Evolutionary conservation across 106 monocot species (phyloP).

Genomic region (Acanthochlamys bracteata): DNA sequence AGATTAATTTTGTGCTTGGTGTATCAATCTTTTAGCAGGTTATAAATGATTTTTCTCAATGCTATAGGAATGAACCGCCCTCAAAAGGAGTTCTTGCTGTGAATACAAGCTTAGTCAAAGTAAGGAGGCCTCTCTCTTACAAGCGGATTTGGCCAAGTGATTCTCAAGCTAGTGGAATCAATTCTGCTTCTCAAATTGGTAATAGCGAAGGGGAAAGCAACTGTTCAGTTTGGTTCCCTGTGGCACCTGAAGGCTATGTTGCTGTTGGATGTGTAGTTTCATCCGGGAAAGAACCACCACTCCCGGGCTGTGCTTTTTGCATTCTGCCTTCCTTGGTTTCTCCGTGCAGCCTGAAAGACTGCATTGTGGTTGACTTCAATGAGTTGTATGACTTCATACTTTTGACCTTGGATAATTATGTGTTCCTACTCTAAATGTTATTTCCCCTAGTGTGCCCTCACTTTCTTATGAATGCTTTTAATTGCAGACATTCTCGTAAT

Average conservation of each 20-base stretch:
- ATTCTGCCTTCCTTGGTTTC: constrained; percentile 75
- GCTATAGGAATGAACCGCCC: constrained; percentile 78
- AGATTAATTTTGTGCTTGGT: neutral
- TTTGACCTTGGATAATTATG: too few species aligned
- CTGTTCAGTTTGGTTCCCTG: constrained; percentile 93
- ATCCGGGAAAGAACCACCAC: constrained; percentile 43
- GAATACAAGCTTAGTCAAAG: constrained; percentile 76
- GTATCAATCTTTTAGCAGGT: neutral
- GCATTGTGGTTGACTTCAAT: constrained; percentile 43
- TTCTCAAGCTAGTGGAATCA: constrained; percentile 6
- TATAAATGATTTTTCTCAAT: neutral
- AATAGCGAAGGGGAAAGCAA: neutral
- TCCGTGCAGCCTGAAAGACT: constrained; percentile 65
- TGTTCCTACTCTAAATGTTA: constrained; percentile 1
- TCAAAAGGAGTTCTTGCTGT: constrained; percentile 88
- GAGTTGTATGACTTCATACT: constrained; percentile 27
- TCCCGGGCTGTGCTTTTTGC: constrained; percentile 72
- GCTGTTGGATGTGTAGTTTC: constrained; percentile 84
- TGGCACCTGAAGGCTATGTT: constrained; percentile 86
- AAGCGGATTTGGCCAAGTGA: constrained; percentile 55
- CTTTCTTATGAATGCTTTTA: neutral
- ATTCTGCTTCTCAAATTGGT: constrained; percentile 12
- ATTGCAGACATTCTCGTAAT: constrained; percentile 33
- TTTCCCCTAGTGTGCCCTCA: neutral
- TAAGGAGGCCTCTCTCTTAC: constrained; percentile 84